phyloP scores from a whole-genome alignment of 129 eudicot species.

The Glebionis coronaria region DNA sequence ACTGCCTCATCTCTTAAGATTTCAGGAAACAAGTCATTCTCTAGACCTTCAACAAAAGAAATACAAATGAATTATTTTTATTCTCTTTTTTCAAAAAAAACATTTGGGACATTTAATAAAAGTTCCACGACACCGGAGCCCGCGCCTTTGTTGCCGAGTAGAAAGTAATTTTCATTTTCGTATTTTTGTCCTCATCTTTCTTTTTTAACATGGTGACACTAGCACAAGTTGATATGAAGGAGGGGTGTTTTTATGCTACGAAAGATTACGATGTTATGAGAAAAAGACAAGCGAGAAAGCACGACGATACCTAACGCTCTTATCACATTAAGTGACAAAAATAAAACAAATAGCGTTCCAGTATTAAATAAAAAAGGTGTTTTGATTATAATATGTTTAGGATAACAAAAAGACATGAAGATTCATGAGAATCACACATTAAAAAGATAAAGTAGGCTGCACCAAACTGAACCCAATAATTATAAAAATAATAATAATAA shows the following conservation, averaged over 20 bases:
- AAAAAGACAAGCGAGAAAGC: too few relatives aligned
- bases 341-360: background rate
- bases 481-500: background rate
- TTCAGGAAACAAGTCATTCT: conserved; percentile 50
- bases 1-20: conserved; percentile 84
- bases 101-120: background rate
- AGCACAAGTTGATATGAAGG: too few relatives aligned
- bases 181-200: too few relatives aligned
- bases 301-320: too few relatives aligned
- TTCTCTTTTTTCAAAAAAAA: background rate
- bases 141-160: too few relatives aligned
- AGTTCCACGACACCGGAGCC: too few relatives aligned
- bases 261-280: too few relatives aligned
- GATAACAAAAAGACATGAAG: background rate
- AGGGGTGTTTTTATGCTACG: too few relatives aligned
- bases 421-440: conserved; percentile 13
- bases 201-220: too few relatives aligned
- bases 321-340: background rate
- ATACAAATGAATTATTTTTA: conserved; percentile 16
- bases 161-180: too few relatives aligned
- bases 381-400: background rate
- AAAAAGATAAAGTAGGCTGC: background rate
- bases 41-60: conserved; percentile 36
- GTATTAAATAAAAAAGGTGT: background rate
- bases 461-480: conserved; percentile 4